Conservation (phyloP, 345 rosid genomes). For the Salix suchowensis region DNA sequence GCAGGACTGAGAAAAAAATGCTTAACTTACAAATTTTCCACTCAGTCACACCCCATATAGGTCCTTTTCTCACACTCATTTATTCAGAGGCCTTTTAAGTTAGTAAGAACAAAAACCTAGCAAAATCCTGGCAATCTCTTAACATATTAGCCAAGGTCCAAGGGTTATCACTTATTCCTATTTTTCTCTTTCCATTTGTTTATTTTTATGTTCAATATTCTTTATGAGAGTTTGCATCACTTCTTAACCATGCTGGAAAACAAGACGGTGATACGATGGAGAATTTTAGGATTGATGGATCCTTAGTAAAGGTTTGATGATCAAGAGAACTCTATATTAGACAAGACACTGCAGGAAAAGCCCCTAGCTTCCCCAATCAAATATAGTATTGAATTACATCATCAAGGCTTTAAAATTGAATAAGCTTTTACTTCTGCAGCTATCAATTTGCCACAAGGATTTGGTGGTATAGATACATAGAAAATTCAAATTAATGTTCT, state of each 20-base stretch:
- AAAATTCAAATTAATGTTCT: not conserved
- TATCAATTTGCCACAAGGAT: not conserved
- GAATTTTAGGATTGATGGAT: not conserved
- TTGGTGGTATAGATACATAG: not conserved
- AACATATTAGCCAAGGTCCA: not conserved
- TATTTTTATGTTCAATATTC: not conserved
- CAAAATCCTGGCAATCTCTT: not conserved
- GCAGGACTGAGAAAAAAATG: not conserved
- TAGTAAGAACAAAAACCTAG: not conserved
- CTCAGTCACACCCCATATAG: not conserved
- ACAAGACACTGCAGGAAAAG: not conserved
- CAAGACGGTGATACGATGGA: too few relatives aligned
- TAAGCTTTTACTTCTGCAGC: not conserved
- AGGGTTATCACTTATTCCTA: not conserved
- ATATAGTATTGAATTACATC: too few relatives aligned
- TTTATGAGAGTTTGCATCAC: not conserved
- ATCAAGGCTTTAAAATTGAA: not conserved
- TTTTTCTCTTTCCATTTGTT: not conserved
- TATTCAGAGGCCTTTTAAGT: not conserved
- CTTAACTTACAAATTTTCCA: not conserved
- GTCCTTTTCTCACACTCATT: not conserved
- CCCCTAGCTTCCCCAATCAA: not conserved
- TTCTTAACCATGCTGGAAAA: not conserved
- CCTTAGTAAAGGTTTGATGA: too few relatives aligned
- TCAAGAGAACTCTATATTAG: not conserved